A percentile compares a stretch with the other conserved stretches of the same genome.
These are phyloP conservation scores for Lasiosphaeria hispida DNA, from an alignment of 495 filamentous ascomycete genomes.

Conservation along the genomic window DNA sequence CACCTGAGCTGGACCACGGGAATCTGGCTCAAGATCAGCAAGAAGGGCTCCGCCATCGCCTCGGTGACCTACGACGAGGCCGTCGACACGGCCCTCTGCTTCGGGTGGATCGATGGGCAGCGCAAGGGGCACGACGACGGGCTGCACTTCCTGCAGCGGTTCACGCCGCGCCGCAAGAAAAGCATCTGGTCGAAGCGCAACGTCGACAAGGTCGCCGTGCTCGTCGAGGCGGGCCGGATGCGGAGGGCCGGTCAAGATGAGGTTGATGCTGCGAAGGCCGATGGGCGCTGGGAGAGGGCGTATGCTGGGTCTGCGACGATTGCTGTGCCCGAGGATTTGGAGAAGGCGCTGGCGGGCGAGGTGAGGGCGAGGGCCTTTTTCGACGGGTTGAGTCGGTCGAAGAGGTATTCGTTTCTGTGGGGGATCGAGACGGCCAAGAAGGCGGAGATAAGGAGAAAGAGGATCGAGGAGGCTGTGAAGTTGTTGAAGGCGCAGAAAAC, in stretches of 20 bases:
- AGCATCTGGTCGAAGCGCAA: conserved; percentile 53
- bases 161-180: conserved; percentile 53
- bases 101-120: conserved; percentile 62
- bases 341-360: conserved; percentile 28
- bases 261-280: conserved; percentile 52
- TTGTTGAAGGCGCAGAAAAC: conserved; percentile 12
- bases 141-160: conserved; percentile 46
- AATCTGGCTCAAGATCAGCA: conserved; percentile 55
- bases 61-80: conserved; percentile 54
- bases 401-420: conserved; percentile 44
- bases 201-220: conserved; percentile 42
- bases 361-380: conserved; percentile 37
- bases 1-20: conserved; percentile 37
- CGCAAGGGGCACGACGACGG: conserved; percentile 37
- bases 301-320: conserved; percentile 48
- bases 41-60: conserved; percentile 43
- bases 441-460: conserved; percentile 26
- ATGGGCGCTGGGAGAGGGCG: conserved; percentile 55
- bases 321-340: conserved; percentile 45
- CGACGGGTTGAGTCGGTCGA: conserved; percentile 39
- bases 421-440: conserved; percentile 41
- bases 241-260: conserved; percentile 43
- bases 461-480: conserved; percentile 29
- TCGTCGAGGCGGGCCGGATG: conserved; percentile 47
- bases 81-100: conserved; percentile 54